Evolutionary conservation across 805 yeast species (phyloP), one percentile per base, ranked within the genome.

Genomic region (Tetrapisispora pingtungensis): DNA sequence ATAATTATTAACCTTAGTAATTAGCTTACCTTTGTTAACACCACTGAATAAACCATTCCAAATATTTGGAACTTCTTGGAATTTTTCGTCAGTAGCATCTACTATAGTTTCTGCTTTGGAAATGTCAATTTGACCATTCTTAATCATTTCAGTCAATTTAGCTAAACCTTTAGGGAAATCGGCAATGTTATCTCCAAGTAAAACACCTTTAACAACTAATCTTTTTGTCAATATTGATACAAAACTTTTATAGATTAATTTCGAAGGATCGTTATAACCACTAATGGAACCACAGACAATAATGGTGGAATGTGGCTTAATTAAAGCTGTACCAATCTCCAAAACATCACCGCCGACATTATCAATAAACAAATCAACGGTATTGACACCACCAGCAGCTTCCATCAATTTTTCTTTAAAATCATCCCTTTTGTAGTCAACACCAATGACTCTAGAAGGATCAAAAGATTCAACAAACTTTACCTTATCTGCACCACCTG

Each of bases 211-310:
- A 27, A 78, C 68, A 0, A 64, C 66, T 42, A 80, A 58, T 56
- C 83, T 69, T 56, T 70, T 75, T 35, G 68, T 63, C 49, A 78
- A 68, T 33, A 80, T 70, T 40, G 61, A 49, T 13, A 59, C 47
- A 66, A 75, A 74, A 42, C 62, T 66, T 31, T 60, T 59, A 52
- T 75, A 67, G 1, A 55, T 62, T 18, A 59, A 53, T 42, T 66
- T 64, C 10, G 54, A 54, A 12, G 52, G 46, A 48, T 72, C 72
- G 54, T 78, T 75, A 59, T 78, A 80, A 41, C 76, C 75, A 28
- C 83, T 62, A 48, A 80, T 77, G 13, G 79, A 70, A 49, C 86
- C 86, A 63, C 83, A 77, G n/a, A 77, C 80, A 44, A 78, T 56
- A 34, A 81, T 62, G 31, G 58, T 63, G 36, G 77, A 79, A 33